Conservation (phyloP, 495 filamentous ascomycete genomes). For the Penicillium desertorum region DNA sequence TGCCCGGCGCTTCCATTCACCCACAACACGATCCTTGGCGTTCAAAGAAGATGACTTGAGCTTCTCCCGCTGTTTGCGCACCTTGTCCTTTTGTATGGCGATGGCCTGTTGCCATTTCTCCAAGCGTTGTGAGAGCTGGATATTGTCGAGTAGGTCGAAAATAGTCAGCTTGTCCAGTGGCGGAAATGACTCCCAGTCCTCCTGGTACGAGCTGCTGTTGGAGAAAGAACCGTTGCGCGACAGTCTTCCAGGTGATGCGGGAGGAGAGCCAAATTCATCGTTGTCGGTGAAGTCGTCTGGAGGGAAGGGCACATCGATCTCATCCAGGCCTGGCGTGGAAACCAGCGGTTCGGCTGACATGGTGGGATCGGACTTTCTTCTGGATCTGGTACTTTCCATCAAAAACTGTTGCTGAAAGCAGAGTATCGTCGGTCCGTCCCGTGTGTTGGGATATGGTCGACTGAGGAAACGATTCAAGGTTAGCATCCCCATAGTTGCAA, state of each 20-base stretch:
- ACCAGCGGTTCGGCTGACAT: constrained; percentile 31
- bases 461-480: constrained; percentile 47
- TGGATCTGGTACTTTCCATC: constrained; percentile 37
- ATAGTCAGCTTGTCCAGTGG: constrained; percentile 89
- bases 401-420: constrained; percentile 47
- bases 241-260: constrained; percentile 41
- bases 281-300: constrained; percentile 29
- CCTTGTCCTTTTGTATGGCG: constrained; percentile 77
- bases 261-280: constrained; percentile 41
- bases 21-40: constrained; percentile 73
- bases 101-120: constrained; percentile 83
- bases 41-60: constrained; percentile 57
- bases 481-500: constrained; percentile 43
- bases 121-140: constrained; percentile 82
- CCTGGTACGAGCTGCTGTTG: constrained; percentile 72
- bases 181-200: constrained; percentile 85
- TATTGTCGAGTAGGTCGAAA: constrained; percentile 91
- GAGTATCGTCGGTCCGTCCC: constrained; percentile 45
- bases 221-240: constrained; percentile 77
- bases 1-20: constrained; percentile 79
- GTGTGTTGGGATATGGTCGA: constrained; percentile 39
- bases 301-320: constrained; percentile 24
- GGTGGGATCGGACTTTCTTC: constrained; percentile 29
- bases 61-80: constrained; percentile 77
- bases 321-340: constrained; percentile 27